Conservation (phyloP, 495 filamentous ascomycete genomes). For the Xylaria castorea region DNA sequence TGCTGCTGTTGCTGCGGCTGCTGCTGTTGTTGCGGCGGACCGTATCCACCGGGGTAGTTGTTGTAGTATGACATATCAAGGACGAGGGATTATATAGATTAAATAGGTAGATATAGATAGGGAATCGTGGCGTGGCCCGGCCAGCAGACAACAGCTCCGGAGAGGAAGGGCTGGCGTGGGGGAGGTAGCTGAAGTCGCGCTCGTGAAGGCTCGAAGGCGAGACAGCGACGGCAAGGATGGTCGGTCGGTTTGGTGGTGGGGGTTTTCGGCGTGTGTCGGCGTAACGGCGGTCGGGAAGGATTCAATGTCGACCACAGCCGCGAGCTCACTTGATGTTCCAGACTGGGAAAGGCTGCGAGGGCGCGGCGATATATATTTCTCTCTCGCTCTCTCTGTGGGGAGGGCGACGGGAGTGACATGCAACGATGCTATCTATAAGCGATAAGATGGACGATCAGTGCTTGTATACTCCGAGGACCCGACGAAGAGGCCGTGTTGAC, state of each 20-base stretch:
- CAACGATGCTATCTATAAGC: slow-evolving; percentile 17
- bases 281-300: slow-evolving; percentile 16
- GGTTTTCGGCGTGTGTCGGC: slow-evolving; percentile 22
- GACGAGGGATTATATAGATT: background rate
- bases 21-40: slow-evolving; percentile 50
- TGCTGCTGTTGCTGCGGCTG: slow-evolving; percentile 45
- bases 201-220: background rate
- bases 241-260: background rate
- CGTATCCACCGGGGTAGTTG: slow-evolving; percentile 51
- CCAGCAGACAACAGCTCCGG: slow-evolving; percentile 2
- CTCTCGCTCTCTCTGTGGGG: slow-evolving; percentile 4
- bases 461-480: slow-evolving; percentile 6
- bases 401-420: slow-evolving; percentile 5
- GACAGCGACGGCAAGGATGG: slow-evolving; percentile 1
- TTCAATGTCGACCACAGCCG: slow-evolving; percentile 9
- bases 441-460: slow-evolving; percentile 12
- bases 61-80: slow-evolving; percentile 49
- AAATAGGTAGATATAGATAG: background rate
- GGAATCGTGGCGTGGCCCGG: background rate
- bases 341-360: slow-evolving; percentile 27
- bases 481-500: slow-evolving; percentile 6
- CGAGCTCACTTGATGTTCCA: slow-evolving; percentile 7
- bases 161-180: slow-evolving; percentile 10
- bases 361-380: slow-evolving; percentile 24
- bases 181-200: background rate